Conservation (phyloP, 2,329 filamentous ascomycete species). For the Balansia obtecta region DNA sequence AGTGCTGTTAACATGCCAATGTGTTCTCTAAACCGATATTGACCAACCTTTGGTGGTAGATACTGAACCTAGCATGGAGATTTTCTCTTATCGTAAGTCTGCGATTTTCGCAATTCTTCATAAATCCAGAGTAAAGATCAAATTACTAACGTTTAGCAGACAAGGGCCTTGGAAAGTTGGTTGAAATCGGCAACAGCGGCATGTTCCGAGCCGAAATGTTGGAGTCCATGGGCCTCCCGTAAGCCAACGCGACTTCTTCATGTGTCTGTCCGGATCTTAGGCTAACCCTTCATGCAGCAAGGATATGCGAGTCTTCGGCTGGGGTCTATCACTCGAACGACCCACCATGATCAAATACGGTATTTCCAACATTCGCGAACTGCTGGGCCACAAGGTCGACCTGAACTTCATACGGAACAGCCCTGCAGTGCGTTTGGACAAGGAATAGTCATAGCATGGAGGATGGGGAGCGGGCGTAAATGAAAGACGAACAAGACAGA, state of each 20-base stretch:
- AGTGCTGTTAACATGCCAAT: not conserved
- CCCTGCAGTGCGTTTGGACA: conserved; percentile 80
- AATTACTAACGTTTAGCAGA: conserved; percentile 22
- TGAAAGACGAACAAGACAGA: not conserved
- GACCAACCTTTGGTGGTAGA: conserved; percentile 48
- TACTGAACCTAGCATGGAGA: conserved; percentile 95
- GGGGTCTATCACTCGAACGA: conserved; percentile 80
- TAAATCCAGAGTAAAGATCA: not conserved
- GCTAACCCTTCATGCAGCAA: conserved; percentile 24
- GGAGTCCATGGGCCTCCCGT: conserved; percentile 80
- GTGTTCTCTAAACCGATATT: conserved; percentile 38
- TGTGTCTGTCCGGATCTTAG: not conserved
- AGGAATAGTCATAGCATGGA: conserved; percentile 40
- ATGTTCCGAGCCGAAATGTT: conserved; percentile 99
- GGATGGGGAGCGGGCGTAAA: not conserved
- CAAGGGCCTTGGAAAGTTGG: conserved; percentile 75
- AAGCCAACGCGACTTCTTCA: not conserved
- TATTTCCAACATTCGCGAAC: conserved; percentile 80
- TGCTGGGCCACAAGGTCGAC: conserved; percentile 92
- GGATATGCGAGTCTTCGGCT: conserved; percentile 88
- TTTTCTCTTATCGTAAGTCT: conserved; percentile 65
- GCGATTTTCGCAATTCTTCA: not conserved
- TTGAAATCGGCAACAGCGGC: conserved; percentile 95
- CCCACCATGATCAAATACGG: conserved; percentile 97
- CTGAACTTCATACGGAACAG: conserved; percentile 85